These are phyloP conservation scores for Clarkia xantiana DNA, from an alignment of 345 rosid species.

Conservation along the genomic window DNA sequence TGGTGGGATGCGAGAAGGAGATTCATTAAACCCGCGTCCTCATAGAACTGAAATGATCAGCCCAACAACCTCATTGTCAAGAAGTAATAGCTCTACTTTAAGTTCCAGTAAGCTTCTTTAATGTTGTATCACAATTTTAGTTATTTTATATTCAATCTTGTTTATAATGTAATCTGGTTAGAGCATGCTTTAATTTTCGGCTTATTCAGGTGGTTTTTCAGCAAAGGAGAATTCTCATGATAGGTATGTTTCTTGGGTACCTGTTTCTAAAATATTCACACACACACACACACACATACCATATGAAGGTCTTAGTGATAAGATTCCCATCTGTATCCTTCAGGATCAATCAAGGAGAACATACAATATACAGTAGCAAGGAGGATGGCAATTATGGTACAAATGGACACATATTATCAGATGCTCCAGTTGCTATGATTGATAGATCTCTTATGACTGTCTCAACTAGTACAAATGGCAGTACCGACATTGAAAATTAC, in stretches of 20 bases:
- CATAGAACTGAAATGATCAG: slow-evolving; percentile 31
- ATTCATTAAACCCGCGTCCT: slow-evolving; percentile 14
- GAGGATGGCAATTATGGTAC: slow-evolving; percentile 16
- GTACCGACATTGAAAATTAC: slow-evolving; percentile 14
- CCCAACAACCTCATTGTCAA: slow-evolving; percentile 46
- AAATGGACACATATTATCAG: slow-evolving; percentile 17
- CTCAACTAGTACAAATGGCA: too few species aligned
- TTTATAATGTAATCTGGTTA: neutral
- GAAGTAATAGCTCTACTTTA: slow-evolving; percentile 48
- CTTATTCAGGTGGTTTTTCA: slow-evolving; percentile 50
- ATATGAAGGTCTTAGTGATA: neutral
- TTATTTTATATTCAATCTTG: neutral
- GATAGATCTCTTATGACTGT: slow-evolving; percentile 15
- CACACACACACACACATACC: neutral
- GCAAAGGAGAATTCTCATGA: slow-evolving; percentile 45
- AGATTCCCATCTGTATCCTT: slow-evolving; percentile 1
- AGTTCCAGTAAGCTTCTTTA: slow-evolving; percentile 37
- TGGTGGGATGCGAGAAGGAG: slow-evolving; percentile 28
- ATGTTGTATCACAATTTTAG: neutral
- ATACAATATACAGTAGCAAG: slow-evolving; percentile 19
- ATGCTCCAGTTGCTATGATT: slow-evolving; percentile 16
- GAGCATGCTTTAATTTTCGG: slow-evolving; percentile 5
- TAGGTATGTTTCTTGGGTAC: slow-evolving; percentile 24
- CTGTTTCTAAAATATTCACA: neutral
- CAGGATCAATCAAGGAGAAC: slow-evolving; percentile 48